Conservation (phyloP, 129 eudicot species). For the Daucus carota region DNA sequence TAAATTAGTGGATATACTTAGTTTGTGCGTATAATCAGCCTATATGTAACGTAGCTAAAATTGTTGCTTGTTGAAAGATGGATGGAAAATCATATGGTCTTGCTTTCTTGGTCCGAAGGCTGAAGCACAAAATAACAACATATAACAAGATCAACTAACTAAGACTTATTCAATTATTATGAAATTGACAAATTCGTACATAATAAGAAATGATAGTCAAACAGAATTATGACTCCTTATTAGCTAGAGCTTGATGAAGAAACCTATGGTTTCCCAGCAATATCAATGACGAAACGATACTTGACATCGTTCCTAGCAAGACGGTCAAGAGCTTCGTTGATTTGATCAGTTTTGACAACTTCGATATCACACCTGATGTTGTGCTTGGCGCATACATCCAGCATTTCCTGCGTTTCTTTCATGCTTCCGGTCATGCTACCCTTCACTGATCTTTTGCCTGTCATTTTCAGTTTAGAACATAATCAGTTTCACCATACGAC, state of each 20-base stretch:
- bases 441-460: slow-evolving; percentile 73
- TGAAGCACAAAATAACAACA: too few relatives aligned
- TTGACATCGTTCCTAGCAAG: slow-evolving; percentile 69
- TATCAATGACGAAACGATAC: slow-evolving; percentile 73
- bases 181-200: background rate
- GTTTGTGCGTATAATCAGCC: background rate
- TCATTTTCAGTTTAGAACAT: background rate
- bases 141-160: background rate
- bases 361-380: slow-evolving; percentile 81
- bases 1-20: too few relatives aligned
- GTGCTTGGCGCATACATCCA: slow-evolving; percentile 69
- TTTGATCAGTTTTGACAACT: slow-evolving; percentile 37
- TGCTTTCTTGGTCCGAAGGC: too few relatives aligned
- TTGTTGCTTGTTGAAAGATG: background rate
- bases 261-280: slow-evolving; percentile 26
- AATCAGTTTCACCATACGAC: background rate
- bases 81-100: background rate
- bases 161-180: background rate
- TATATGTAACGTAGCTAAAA: background rate
- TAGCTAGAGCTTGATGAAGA: background rate
- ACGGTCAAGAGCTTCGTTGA: slow-evolving; percentile 64
- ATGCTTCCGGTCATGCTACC: slow-evolving; percentile 87
- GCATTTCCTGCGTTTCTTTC: slow-evolving; percentile 86
- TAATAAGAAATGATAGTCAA: background rate
- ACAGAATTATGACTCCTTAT: background rate